Evolutionary conservation across 1,284 basidiomycete species (phyloP).

Genomic region (Heliocybe sulcata): DNA sequence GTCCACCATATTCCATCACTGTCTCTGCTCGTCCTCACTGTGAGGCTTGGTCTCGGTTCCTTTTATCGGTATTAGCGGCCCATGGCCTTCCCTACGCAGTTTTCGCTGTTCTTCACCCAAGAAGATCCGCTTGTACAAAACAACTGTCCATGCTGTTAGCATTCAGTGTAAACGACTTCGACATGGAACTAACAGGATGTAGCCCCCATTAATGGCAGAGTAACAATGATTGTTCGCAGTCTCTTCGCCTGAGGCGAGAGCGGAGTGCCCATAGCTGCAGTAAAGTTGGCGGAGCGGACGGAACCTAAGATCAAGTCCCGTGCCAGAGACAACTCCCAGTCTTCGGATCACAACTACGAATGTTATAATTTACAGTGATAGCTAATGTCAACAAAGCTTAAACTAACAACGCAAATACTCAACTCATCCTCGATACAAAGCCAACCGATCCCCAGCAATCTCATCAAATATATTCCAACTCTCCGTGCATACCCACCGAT

Average conservation of each 20-base stretch:
- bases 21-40: background rate
- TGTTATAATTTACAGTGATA: background rate
- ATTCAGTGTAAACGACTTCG: constrained; percentile 6
- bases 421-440: background rate
- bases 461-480: background rate
- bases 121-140: constrained; percentile 58
- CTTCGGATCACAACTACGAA: background rate
- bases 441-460: background rate
- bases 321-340: too few species aligned
- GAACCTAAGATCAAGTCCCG: too few species aligned
- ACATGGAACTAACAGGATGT: constrained; percentile 35
- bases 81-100: constrained; percentile 18
- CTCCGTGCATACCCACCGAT: background rate
- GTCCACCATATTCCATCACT: background rate
- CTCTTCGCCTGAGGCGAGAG: constrained; percentile 41
- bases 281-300: background rate
- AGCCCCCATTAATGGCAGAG: constrained; percentile 55
- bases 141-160: constrained; percentile 31
- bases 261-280: background rate
- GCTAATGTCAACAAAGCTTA: background rate
- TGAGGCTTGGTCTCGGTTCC: constrained; percentile 21
- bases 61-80: constrained; percentile 13
- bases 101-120: constrained; percentile 49
- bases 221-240: constrained; percentile 51
- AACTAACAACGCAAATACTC: too few species aligned